These are phyloP conservation scores for Xylaria sp. DNA, from an alignment of 2,329 filamentous ascomycete species.

Conservation along the genomic window DNA sequence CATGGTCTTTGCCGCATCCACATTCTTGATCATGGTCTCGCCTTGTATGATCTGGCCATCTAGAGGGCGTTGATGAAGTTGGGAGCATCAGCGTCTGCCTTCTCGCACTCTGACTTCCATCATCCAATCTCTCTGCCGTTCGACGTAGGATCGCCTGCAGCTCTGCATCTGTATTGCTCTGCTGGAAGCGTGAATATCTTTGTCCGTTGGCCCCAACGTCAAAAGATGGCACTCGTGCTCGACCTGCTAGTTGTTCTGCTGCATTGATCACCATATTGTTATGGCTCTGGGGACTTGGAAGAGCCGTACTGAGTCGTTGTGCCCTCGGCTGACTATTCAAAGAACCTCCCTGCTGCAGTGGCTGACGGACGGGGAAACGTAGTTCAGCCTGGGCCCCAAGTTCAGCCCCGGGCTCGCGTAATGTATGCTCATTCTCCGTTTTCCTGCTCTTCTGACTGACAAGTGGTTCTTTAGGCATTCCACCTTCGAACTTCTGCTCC, in stretches of 20 bases:
- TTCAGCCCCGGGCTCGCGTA: constrained; percentile 7
- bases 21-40: neutral
- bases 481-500: neutral
- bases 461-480: constrained; percentile 5
- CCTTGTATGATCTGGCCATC: constrained; percentile 7
- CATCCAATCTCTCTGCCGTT: constrained; percentile 62
- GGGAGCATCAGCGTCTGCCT: constrained; percentile 45
- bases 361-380: constrained; percentile 12
- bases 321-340: constrained; percentile 9
- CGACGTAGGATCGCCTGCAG: constrained; percentile 62
- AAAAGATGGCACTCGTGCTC: constrained; percentile 39
- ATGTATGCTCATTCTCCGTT: neutral
- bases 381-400: neutral
- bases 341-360: constrained; percentile 12
- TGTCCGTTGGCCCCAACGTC: constrained; percentile 19
- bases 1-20: neutral
- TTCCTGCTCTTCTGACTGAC: neutral
- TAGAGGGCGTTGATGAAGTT: constrained; percentile 10
- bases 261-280: constrained; percentile 39
- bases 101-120: constrained; percentile 50
- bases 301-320: neutral
- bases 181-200: constrained; percentile 10
- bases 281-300: neutral
- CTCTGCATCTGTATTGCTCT: constrained; percentile 56
- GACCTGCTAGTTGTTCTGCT: constrained; percentile 45